Evolutionary conservation across 768 basidiomycete genomes (phyloP), one percentile per base, ranked within the genome.

Genomic region (Rhodotorula kratochvilovae): DNA sequence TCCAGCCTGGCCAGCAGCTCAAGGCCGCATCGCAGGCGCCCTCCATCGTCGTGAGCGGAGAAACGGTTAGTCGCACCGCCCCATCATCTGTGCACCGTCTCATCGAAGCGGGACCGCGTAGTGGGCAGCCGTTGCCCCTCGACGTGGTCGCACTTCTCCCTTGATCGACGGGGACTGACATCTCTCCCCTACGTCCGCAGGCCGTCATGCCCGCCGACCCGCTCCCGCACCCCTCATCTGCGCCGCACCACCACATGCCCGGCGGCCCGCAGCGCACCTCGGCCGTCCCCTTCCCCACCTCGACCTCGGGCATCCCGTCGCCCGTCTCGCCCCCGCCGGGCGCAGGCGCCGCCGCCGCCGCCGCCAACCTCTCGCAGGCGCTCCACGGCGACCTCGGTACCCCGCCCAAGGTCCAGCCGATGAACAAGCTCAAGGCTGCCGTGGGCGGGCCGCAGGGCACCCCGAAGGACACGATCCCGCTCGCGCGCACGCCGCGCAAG

Each of bases 391-490:
- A 61, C 57, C 69, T 56, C 31, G 79, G 77, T 16, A 80, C 78
- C 11, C 81, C 81, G 15, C 81, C 82, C 16, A 81, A 81, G 72
- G 80, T 80, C 1, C 56, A 53, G 36, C 51, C 56, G 35, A 70
- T 81, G 61, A 79, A 76, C 54, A 79, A 80, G 68, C 71, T 82
- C 70, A 78, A 80, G 68, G 74, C 42, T 2, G 57, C 60, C 5
- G 66, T 23, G 50, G 73, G 42, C 27, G 67, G 42, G 17, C 67
- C 63, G 33, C 70, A 76, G 51, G 85, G 87, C 54, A 87, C 87
- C 27, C 92, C 93, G 65, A 96, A 93, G 81, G 96, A 98, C 81
- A 97, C 92, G 55, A 97, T 98, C 68, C 92, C 95, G 55, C 88
- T 91, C 23, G 65, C 65, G 45, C 98, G 98, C 79, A 93, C 92